Base-by-base conservation (phyloP, 768 basidiomycete species). In the Dendrothele bispora region DNA sequence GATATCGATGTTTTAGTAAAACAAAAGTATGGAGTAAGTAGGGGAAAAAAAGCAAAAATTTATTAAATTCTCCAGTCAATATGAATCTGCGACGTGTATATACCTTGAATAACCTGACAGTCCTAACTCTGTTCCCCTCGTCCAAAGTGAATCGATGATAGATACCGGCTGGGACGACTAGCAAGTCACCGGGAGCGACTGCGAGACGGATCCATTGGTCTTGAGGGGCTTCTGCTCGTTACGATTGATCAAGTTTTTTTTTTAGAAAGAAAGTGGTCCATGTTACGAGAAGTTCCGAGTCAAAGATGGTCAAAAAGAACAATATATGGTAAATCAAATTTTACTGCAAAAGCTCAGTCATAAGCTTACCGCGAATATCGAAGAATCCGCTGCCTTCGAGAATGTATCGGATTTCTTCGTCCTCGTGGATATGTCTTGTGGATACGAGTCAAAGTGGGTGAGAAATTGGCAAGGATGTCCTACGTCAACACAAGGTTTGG, bases 81-180 rank as follows among this genome's bases (percentile, higher is more conserved):
- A 22, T 7, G 36, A 35, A 3, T 15, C 6, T 17, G 7, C 28
- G 26, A 12, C 15, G 35, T 22, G 39, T 6, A 43, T 20, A 27
- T 49, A 83, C 91, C 80, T 93, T 82, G 82, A 95, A 97, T 43
- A 97, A 72, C 7, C 93, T 77, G 64, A 93, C 72, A 0, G 87
- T 87, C 55, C 83, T 81, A 67, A 94, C 84, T 27, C 70, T 69
- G 64, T 97, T 81, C 41, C 60, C 68, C 52, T 82, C 77, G 61
- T 95, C 92, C 14, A 97, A 80, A 0, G 91, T 95, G 72, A 97
- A 98, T 32, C 94, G 86, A 68, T 98, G 95, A 65, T 94, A 97
- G 57, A 95, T 92, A 0, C 92, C 93, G 15, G 90, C 80, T 1
- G 95, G 95, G 34, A 98, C 66, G 44, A 97, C 83, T 43, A 97